Conservation (phyloP, 805 yeast genomes). For the Pichia californica region DNA sequence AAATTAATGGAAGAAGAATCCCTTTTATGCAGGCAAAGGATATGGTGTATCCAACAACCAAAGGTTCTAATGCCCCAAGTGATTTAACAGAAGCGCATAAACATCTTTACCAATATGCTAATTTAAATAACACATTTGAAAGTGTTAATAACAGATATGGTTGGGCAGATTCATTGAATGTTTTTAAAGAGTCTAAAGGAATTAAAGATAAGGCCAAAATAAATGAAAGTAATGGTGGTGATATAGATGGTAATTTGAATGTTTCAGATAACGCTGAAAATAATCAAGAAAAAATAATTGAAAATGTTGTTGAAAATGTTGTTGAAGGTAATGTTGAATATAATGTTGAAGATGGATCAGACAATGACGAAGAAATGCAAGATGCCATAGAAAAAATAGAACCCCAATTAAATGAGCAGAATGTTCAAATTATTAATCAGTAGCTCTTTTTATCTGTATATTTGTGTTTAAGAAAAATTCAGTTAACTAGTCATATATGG, state of each 20-base stretch:
- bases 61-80: slow-evolving; percentile 8
- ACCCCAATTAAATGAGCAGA: too few relatives aligned
- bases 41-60: slow-evolving; percentile 12
- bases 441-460: too few relatives aligned
- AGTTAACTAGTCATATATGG: too few relatives aligned
- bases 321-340: not conserved
- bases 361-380: slow-evolving; percentile 1
- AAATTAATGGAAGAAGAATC: slow-evolving; percentile 11
- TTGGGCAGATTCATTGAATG: slow-evolving; percentile 15
- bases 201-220: not conserved
- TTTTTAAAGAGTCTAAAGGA: slow-evolving; percentile 7
- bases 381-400: too few relatives aligned
- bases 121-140: slow-evolving; percentile 17
- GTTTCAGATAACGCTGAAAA: too few relatives aligned
- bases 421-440: too few relatives aligned
- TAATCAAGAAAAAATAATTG: not conserved
- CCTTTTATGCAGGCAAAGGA: slow-evolving; percentile 13
- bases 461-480: too few relatives aligned
- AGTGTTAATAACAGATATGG: slow-evolving; percentile 17
- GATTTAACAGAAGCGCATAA: slow-evolving; percentile 15
- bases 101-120: slow-evolving; percentile 14
- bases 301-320: not conserved
- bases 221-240: not conserved
- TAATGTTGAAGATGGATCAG: not conserved
- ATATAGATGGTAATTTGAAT: too few relatives aligned